phyloP scores from a whole-genome alignment of 2,329 filamentous ascomycete species.

The Nothomitra cinnamomea region DNA sequence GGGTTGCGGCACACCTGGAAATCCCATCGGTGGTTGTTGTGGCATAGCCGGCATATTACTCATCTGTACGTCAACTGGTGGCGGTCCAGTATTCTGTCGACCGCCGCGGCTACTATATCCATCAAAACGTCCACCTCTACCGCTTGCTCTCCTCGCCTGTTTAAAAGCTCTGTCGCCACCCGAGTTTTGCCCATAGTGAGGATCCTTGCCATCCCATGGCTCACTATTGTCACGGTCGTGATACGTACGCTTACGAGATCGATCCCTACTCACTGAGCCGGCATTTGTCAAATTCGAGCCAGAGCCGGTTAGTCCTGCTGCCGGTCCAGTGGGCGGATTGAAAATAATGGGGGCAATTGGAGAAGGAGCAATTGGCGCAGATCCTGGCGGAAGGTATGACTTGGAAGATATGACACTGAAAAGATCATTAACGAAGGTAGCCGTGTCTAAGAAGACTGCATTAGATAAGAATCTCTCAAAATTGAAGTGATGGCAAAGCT shows the following conservation, averaged over 20 bases:
- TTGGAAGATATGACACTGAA: constrained; percentile 47
- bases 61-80: constrained; percentile 7
- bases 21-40: constrained; percentile 11
- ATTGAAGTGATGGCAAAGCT: not conserved
- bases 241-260: constrained; percentile 37
- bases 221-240: constrained; percentile 35
- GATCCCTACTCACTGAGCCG: constrained; percentile 10
- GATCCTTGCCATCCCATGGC: constrained; percentile 22
- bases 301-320: not conserved
- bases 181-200: constrained; percentile 18
- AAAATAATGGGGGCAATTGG: not conserved
- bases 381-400: constrained; percentile 2
- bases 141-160: constrained; percentile 38
- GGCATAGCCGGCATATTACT: constrained; percentile 6
- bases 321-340: constrained; percentile 2
- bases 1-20: constrained; percentile 23
- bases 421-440: constrained; percentile 51
- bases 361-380: constrained; percentile 8
- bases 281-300: constrained; percentile 1
- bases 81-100: constrained; percentile 12
- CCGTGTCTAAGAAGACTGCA: constrained; percentile 28
- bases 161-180: constrained; percentile 35
- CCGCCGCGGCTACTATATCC: constrained; percentile 18
- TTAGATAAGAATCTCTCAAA: not conserved
- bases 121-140: constrained; percentile 23